Conservation (phyloP, 2,329 filamentous ascomycete species). For the Diplodia seriata region DNA sequence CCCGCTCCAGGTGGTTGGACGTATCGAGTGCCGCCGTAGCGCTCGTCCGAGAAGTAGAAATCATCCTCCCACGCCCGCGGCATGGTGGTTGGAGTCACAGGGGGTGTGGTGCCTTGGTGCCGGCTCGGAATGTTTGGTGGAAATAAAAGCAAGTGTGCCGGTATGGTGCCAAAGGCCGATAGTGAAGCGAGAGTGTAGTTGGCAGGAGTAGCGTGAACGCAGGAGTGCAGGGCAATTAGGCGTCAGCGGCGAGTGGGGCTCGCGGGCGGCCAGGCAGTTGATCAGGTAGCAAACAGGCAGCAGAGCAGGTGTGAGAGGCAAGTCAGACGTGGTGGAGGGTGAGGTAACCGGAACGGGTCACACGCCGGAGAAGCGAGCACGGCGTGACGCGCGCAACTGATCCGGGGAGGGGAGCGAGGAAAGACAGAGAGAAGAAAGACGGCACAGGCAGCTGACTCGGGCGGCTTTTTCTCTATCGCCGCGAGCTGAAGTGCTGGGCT, state of each 20-base stretch:
- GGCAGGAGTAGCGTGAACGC: constrained; percentile 9
- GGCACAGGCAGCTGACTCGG: constrained; percentile 25
- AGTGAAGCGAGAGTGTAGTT: background rate
- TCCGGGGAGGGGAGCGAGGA: background rate
- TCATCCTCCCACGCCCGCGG: constrained; percentile 9
- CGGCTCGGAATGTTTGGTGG: background rate
- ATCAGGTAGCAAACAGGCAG: constrained; percentile 26
- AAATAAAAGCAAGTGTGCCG: background rate
- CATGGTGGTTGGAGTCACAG: constrained; percentile 23
- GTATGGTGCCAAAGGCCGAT: constrained; percentile 5
- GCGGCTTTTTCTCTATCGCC: constrained; percentile 12
- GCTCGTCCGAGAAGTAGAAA: constrained; percentile 9
- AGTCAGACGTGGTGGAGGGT: constrained; percentile 12
- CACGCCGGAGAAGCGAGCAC: constrained; percentile 12
- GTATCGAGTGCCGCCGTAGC: constrained; percentile 20
- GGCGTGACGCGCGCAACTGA: constrained; percentile 31
- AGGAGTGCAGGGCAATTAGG: background rate
- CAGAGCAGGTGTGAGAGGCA: constrained; percentile 15
- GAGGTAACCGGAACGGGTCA: constrained; percentile 32
- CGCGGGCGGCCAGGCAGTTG: background rate
- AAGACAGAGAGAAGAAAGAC: constrained; percentile 12
- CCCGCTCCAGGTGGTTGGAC: constrained; percentile 1
- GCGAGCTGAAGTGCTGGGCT: constrained; percentile 23
- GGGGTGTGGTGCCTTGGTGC: constrained; percentile 7
- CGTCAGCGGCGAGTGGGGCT: constrained; percentile 26